phyloP scores from a whole-genome alignment of 148 eudicot genomes.

The Dianthus caryophyllus region DNA sequence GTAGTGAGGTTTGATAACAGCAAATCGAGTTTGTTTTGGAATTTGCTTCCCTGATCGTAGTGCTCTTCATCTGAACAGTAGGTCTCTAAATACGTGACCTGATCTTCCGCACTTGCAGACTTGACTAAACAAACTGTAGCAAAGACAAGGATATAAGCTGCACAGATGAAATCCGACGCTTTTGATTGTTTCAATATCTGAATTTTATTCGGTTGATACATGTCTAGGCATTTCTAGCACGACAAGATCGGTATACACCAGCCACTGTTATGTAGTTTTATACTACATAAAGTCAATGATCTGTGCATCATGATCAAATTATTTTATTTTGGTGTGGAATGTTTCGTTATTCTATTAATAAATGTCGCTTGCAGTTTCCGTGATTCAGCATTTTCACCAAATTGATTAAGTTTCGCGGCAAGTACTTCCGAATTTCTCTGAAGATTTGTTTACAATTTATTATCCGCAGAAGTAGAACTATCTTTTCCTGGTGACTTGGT shows the following conservation, averaged over 20 bases:
- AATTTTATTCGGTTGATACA: no score
- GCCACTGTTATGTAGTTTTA: no score
- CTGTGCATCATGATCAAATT: not conserved
- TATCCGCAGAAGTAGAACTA: no score
- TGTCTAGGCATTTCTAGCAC: no score
- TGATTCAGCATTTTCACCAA: not conserved
- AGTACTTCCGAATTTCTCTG: not conserved
- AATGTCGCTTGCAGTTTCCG: not conserved
- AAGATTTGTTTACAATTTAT: no score
- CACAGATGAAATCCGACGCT: no score
- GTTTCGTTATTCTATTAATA: not conserved
- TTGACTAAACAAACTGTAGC: not conserved
- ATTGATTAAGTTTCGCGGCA: not conserved
- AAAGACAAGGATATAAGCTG: no score
- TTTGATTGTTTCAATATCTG: no score
- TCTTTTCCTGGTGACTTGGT: no score
- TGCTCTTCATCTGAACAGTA: constrained; percentile 12
- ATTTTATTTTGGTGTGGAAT: not conserved
- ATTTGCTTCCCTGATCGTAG: constrained; percentile 18
- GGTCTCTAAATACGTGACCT: constrained; percentile 20
- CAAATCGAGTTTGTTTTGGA: constrained; percentile 15
- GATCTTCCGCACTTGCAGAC: constrained; percentile 9
- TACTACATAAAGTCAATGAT: not conserved
- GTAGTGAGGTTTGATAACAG: constrained; percentile 19
- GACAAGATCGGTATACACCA: no score